These are phyloP conservation scores for Globisporangium viniferum DNA, from an alignment of 352 stramenopile genomes.

Conservation along the genomic window DNA sequence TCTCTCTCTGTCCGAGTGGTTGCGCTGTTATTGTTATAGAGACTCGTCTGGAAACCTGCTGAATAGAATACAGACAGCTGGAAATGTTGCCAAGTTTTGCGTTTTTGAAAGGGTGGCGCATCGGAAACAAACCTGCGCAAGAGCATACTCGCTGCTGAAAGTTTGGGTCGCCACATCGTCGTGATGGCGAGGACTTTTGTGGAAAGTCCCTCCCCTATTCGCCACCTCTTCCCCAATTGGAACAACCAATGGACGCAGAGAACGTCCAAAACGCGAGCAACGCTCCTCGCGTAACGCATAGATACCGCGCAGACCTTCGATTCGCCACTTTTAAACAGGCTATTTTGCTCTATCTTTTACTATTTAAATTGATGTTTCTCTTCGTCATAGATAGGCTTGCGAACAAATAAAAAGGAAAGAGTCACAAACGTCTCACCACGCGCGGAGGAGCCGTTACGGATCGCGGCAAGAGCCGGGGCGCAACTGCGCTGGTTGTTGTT, in stretches of 20 bases:
- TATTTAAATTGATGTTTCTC: no score
- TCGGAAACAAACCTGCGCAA: background rate
- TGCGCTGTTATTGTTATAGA: background rate
- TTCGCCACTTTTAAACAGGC: background rate
- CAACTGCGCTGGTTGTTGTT: background rate
- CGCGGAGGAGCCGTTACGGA: background rate
- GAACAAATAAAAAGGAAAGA: background rate
- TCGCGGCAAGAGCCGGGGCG: background rate
- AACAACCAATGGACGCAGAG: background rate
- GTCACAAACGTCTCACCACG: background rate
- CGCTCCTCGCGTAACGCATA: background rate
- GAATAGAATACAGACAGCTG: background rate
- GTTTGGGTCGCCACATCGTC: conserved; percentile 1
- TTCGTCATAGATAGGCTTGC: no score
- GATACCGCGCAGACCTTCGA: background rate
- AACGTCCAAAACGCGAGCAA: background rate
- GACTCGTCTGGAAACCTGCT: background rate
- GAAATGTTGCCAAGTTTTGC: background rate
- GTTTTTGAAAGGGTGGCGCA: background rate
- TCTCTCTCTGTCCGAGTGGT: background rate
- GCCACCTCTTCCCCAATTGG: background rate
- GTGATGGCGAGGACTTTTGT: background rate
- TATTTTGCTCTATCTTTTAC: background rate
- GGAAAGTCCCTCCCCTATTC: background rate
- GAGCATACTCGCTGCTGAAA: background rate